Percentiles rank a stretch among this genome's conserved stretches.
Conservation (phyloP, 2,329 filamentous ascomycete species). For the Raffaelea deltoideospora region DNA sequence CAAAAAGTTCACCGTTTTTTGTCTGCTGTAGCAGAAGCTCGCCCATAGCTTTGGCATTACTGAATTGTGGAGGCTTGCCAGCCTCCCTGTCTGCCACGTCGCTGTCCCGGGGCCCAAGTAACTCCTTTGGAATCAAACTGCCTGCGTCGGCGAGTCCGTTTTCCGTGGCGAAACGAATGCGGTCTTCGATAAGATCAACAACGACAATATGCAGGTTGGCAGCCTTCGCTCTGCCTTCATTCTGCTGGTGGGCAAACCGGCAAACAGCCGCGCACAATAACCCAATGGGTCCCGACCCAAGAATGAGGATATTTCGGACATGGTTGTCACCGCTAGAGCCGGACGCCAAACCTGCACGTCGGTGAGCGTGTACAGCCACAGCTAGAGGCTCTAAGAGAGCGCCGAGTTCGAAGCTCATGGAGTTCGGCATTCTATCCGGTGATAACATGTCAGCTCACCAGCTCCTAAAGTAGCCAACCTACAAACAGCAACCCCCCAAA, state of each 20-base stretch:
- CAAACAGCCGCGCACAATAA: constrained; percentile 43
- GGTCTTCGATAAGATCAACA: constrained; percentile 40
- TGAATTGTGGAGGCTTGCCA: constrained; percentile 23
- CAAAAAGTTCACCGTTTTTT: constrained; percentile 44
- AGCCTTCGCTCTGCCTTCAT: constrained; percentile 24
- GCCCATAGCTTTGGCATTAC: constrained; percentile 21
- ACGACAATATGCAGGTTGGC: constrained; percentile 24
- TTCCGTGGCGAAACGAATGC: constrained; percentile 39
- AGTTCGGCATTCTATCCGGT: constrained; percentile 24
- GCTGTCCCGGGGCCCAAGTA: constrained; percentile 33
- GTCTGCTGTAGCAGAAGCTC: constrained; percentile 16
- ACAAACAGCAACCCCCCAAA: no score
- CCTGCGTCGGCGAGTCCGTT: constrained; percentile 40
- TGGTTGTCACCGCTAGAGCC: constrained; percentile 15
- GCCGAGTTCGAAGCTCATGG: constrained; percentile 33
- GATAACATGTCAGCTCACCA: neutral
- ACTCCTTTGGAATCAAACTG: constrained; percentile 32
- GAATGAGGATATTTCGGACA: constrained; percentile 26
- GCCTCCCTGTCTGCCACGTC: constrained; percentile 36
- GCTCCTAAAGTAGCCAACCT: no score
- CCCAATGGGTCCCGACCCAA: constrained; percentile 47
- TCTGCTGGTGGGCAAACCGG: constrained; percentile 11
- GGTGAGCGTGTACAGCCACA: constrained; percentile 41
- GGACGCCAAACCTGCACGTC: constrained; percentile 26
- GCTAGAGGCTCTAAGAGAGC: constrained; percentile 45